phyloP scores from a whole-genome alignment of 108 stramenopile species.

The Cyclotella choctawhatcheeana region DNA sequence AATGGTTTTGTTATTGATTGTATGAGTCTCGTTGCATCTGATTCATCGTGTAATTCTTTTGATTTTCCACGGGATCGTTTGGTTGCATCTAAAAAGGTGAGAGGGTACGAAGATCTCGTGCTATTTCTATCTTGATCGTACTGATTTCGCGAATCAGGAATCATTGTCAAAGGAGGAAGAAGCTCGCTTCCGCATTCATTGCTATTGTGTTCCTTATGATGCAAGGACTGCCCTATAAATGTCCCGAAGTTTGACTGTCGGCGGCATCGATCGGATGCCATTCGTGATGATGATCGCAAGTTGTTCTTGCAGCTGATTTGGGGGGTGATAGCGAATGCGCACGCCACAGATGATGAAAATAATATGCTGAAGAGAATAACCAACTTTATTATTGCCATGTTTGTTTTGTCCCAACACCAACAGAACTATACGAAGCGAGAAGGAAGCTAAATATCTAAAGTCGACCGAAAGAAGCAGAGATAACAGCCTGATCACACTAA shows the following conservation, averaged over 20 bases:
- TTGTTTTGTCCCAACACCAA: too few relatives aligned
- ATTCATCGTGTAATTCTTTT: background rate
- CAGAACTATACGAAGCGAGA: too few relatives aligned
- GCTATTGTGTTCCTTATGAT: background rate
- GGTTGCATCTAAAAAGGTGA: conserved; percentile 16
- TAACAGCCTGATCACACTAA: too few relatives aligned
- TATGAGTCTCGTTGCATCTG: background rate
- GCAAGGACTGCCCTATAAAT: background rate
- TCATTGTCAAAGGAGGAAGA: conserved; percentile 13
- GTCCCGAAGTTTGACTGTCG: background rate
- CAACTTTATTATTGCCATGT: too few relatives aligned
- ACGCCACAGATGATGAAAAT: conserved; percentile 12
- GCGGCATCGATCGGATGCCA: background rate
- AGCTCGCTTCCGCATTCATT: background rate
- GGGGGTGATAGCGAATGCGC: conserved; percentile 1
- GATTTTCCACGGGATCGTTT: background rate
- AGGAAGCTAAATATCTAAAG: too few relatives aligned
- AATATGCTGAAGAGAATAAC: too few relatives aligned
- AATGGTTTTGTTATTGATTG: background rate
- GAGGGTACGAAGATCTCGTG: background rate
- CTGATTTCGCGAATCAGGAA: conserved; percentile 7
- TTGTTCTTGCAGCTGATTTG: background rate
- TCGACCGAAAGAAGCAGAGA: too few relatives aligned
- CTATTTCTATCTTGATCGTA: background rate
- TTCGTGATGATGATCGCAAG: conserved; percentile 6